Evolutionary conservation across 345 rosid genomes (phyloP), one percentile per base, ranked within the genome.

Genomic region (Eutrema yunnanense): DNA sequence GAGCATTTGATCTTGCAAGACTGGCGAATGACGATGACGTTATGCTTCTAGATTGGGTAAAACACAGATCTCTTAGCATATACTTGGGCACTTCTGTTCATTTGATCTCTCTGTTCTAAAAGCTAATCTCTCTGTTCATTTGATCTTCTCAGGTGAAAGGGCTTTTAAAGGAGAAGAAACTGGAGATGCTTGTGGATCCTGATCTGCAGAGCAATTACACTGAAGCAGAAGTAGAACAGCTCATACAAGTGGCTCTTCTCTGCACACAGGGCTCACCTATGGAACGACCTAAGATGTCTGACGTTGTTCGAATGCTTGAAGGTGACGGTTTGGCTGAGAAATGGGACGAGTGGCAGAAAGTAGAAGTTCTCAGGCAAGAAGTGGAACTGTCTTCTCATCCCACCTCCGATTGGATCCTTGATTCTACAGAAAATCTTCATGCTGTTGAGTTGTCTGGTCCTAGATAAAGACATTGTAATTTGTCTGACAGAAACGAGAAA

Each of bases 321-420:
- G 98, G 97, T 2, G 97, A 90, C 22, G 92, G 98, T 36, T 73
- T 90, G 74, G 92, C 86, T 0, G 97, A 92, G 84, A 84, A 84
- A 77, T 92, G 98, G 98, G 98, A 92, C 26, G 93, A 90, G 75
- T 92, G 96, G 98, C 98, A 88, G 60, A 90, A 87, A 82, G 90
- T 87, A 16, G 97, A 93, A 75, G 90, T 88, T 72, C 92, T 84
- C 22, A 86, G 96, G 54, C 94, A 87, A 75, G 97, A 93, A 72
- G 80, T 87, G 42, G 94, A 93, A 54, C 79, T 87, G 7, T 82
- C 88, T 13, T 89, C 92, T 49, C 92, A 85, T 73, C 87, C 83
- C 43, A 78, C 72, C 56, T 89, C 96, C 0, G 94, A 89, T 74
- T 93, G 97, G 98, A 84, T 90, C 3, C 79, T 88, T 1, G 94